phyloP scores from a whole-genome alignment of 1,284 basidiomycete species.

The Cryptococcus deneoformans region DNA sequence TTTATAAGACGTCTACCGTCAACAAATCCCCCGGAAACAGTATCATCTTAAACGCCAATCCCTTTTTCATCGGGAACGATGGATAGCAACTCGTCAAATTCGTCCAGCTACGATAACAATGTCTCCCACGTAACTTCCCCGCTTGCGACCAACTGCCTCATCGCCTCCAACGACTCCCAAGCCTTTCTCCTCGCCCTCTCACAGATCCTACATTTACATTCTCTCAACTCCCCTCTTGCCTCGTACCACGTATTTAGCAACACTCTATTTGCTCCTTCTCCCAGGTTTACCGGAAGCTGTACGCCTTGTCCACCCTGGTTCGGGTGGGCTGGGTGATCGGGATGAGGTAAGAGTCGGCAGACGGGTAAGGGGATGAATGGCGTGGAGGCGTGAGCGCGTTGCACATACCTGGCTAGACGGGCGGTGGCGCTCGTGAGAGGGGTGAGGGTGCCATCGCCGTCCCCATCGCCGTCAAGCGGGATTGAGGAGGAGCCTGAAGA shows the following conservation, averaged over 20 bases:
- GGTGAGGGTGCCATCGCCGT: background rate
- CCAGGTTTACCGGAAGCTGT: conserved; percentile 1
- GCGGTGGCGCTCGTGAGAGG: background rate
- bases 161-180: background rate
- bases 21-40: too few species aligned
- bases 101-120: background rate
- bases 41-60: too few species aligned
- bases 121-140: background rate
- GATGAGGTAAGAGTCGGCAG: background rate
- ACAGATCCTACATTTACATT: conserved; percentile 19
- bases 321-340: background rate
- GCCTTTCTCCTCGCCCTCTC: conserved; percentile 13
- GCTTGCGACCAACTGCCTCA: background rate
- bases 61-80: too few species aligned
- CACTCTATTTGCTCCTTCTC: background rate
- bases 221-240: conserved; percentile 3
- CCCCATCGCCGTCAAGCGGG: background rate
- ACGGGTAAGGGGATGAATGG: conserved; percentile 6
- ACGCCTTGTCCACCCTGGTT: background rate
- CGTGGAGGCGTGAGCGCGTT: background rate
- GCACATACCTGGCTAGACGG: background rate
- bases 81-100: too few species aligned
- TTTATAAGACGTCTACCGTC: too few species aligned
- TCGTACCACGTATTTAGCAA: conserved; percentile 7
- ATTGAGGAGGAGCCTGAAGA: background rate